Conservation (phyloP, 2,329 filamentous ascomycete species). For the Thielaviopsis populi region DNA sequence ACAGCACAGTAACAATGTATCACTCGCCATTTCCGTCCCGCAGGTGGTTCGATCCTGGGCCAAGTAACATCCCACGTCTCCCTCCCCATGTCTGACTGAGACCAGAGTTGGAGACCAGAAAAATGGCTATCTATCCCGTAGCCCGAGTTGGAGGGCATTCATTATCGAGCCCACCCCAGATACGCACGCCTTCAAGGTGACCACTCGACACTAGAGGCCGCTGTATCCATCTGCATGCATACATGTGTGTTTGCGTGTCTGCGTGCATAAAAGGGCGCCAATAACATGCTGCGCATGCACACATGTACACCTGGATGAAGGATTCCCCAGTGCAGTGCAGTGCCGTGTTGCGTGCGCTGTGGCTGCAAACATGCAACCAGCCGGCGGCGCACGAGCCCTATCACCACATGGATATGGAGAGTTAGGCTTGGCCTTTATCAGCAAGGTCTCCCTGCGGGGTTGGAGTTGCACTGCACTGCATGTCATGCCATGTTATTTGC, state of each 20-base stretch:
- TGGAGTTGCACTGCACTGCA: not conserved
- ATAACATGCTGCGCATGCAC: not conserved
- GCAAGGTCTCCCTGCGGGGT: not conserved
- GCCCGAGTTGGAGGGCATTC: not conserved
- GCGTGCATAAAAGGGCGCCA: slow-evolving; percentile 1
- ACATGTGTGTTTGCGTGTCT: not conserved
- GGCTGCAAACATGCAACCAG: not conserved
- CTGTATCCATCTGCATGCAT: not conserved
- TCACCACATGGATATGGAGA: not conserved
- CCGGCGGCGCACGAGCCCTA: not conserved
- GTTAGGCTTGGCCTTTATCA: not conserved
- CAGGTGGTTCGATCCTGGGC: not conserved
- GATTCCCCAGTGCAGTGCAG: not conserved
- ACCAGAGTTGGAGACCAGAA: not conserved
- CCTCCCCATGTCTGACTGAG: not conserved
- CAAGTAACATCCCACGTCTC: not conserved
- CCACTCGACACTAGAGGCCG: not conserved
- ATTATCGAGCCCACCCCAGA: not conserved
- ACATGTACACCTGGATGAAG: not conserved
- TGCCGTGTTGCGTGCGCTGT: not conserved
- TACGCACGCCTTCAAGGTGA: not conserved
- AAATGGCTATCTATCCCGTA: not conserved
- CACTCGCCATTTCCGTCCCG: no score
- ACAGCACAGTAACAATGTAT: not conserved
- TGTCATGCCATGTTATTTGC: not conserved